phyloP scores from a whole-genome alignment of 495 filamentous ascomycete genomes.

The Cenococcum geophilum region DNA sequence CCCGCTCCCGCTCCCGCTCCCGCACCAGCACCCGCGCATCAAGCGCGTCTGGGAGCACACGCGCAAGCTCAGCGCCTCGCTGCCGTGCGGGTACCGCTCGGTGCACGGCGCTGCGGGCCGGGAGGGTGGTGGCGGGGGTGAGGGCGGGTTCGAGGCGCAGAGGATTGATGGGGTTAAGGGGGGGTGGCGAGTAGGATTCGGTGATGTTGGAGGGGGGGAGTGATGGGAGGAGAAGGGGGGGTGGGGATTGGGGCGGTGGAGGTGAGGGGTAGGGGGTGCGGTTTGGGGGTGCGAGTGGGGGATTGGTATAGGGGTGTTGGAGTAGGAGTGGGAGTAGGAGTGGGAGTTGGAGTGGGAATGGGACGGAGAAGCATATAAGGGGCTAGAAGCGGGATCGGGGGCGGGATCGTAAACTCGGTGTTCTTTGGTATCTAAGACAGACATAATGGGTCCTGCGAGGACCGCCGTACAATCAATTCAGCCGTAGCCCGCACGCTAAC shows the following conservation, averaged over 20 bases:
- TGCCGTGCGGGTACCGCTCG: conserved; percentile 10
- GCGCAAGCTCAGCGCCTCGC: conserved; percentile 10
- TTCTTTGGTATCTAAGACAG: too few species aligned
- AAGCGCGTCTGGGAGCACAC: conserved; percentile 20
- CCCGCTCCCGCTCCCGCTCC: conserved; percentile 4
- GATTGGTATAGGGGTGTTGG: too few species aligned
- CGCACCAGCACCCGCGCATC: conserved; percentile 9
- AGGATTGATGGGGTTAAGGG: conserved; percentile 4
- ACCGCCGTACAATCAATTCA: too few species aligned
- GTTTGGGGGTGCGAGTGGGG: too few species aligned
- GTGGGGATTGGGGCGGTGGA: neutral
- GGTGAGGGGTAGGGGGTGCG: too few species aligned
- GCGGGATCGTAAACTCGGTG: too few species aligned
- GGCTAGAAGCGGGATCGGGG: too few species aligned
- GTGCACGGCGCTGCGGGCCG: conserved; percentile 2
- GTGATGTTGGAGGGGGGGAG: neutral
- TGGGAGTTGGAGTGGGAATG: too few species aligned
- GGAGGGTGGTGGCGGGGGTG: neutral
- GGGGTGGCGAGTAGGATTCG: neutral
- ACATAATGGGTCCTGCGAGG: too few species aligned
- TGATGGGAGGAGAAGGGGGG: neutral
- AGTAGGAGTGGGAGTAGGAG: too few species aligned
- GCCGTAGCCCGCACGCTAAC: too few species aligned
- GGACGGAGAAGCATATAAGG: too few species aligned
- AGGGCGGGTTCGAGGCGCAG: conserved; percentile 13